These are phyloP conservation scores for Ogataea sp. DNA, from an alignment of 805 yeast species.

Conservation along the genomic window DNA sequence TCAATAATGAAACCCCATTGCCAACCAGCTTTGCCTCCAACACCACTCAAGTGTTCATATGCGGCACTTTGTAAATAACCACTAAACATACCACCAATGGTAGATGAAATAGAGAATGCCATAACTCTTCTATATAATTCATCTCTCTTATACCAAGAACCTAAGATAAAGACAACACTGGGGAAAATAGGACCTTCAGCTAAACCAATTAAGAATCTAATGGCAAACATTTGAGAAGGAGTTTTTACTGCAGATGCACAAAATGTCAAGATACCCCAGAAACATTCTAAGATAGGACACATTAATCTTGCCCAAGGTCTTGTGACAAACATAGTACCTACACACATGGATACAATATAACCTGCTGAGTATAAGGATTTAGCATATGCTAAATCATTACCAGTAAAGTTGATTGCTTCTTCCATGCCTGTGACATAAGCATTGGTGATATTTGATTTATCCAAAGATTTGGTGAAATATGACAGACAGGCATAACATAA, in stretches of 20 bases:
- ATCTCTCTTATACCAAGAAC: constrained; percentile 34
- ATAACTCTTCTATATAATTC: constrained; percentile 35
- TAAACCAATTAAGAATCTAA: constrained; percentile 35
- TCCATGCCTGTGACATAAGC: constrained; percentile 63
- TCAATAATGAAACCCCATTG: constrained; percentile 63
- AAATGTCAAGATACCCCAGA: constrained; percentile 23
- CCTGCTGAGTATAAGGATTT: constrained; percentile 30
- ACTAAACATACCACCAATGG: constrained; percentile 34
- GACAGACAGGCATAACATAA: constrained; percentile 39
- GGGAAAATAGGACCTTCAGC: constrained; percentile 37
- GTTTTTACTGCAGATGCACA: constrained; percentile 18
- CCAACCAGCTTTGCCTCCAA: constrained; percentile 51
- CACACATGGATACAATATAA: constrained; percentile 19
- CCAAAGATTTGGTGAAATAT: constrained; percentile 65
- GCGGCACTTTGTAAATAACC: constrained; percentile 39
- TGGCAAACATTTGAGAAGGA: constrained; percentile 30
- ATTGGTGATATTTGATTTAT: constrained; percentile 51
- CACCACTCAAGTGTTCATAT: constrained; percentile 30
- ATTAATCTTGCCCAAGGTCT: constrained; percentile 16
- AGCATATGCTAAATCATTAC: constrained; percentile 30
- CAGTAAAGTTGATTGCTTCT: constrained; percentile 46
- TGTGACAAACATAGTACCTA: constrained; percentile 15
- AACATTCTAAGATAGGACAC: constrained; percentile 14
- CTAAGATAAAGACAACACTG: constrained; percentile 29
- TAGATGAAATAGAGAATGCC: constrained; percentile 31